Evolutionary conservation across 345 rosid genomes (phyloP).

Genomic region (Populus ilicifolia): DNA sequence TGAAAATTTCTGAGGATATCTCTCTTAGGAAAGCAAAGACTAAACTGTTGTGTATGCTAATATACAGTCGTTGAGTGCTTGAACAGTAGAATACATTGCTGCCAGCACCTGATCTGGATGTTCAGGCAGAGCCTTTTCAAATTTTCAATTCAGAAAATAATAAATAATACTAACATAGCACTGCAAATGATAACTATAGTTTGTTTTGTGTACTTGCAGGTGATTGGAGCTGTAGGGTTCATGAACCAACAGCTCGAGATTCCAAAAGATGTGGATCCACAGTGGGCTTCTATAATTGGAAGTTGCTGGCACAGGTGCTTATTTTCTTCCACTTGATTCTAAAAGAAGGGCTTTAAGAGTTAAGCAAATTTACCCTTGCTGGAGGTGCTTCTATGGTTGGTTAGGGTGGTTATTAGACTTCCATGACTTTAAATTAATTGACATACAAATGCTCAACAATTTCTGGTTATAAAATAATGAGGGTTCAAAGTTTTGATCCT

Average conservation of each 20-base stretch:
- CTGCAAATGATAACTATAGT: constrained; percentile 15
- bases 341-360: neutral
- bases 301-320: constrained; percentile 92
- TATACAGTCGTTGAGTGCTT: neutral
- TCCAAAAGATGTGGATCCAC: constrained; percentile 75
- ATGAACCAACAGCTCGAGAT: constrained; percentile 91
- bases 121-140: neutral
- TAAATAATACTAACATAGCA: neutral
- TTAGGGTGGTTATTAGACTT: neutral
- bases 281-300: constrained; percentile 74
- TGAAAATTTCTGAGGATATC: neutral
- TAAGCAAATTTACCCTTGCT: neutral
- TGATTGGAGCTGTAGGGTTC: constrained; percentile 97
- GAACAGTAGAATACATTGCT: neutral
- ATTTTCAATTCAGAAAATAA: neutral
- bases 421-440: neutral
- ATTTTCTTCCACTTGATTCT: constrained; percentile 5
- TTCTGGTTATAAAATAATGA: neutral
- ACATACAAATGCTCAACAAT: neutral
- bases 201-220: constrained; percentile 50
- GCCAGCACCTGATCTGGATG: neutral
- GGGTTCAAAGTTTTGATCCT: neutral
- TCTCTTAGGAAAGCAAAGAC: neutral
- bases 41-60: neutral
- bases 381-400: neutral